Evolutionary conservation across 2,329 filamentous ascomycete genomes (phyloP).

Genomic region (Trichoderma breve): DNA sequence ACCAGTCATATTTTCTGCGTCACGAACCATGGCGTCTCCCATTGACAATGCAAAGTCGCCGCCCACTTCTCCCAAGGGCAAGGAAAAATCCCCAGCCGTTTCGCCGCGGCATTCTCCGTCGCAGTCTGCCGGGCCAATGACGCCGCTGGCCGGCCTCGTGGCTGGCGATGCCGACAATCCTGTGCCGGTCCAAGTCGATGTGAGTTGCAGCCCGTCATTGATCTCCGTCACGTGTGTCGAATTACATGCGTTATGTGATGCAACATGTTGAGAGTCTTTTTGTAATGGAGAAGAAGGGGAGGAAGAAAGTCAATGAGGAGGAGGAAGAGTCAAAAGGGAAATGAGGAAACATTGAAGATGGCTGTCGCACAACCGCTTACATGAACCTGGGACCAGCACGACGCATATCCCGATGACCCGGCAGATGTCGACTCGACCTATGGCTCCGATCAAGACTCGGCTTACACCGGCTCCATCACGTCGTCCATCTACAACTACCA

Average conservation of each 20-base stretch:
- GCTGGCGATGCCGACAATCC: conserved; percentile 21
- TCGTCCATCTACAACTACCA: conserved; percentile 45
- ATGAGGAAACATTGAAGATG: not conserved
- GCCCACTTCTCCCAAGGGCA: not conserved
- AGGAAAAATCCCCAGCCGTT: not conserved
- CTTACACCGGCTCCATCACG: conserved; percentile 37
- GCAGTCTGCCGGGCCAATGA: not conserved
- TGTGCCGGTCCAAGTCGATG: conserved; percentile 29
- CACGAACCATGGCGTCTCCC: conserved; percentile 6
- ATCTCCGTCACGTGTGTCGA: not conserved
- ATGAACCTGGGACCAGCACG: conserved; percentile 6
- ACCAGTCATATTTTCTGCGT: not conserved
- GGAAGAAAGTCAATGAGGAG: not conserved
- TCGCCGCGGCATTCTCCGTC: conserved; percentile 4
- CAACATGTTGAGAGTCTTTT: not conserved
- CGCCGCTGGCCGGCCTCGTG: conserved; percentile 4
- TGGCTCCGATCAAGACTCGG: conserved; percentile 32
- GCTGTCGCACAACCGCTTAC: not conserved
- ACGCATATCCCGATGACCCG: conserved; percentile 23
- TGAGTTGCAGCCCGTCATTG: conserved; percentile 9
- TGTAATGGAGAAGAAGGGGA: not conserved
- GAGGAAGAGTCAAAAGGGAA: not conserved
- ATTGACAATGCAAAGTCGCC: not conserved
- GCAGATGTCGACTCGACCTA: conserved; percentile 36
- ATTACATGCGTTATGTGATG: not conserved